phyloP scores from a whole-genome alignment of 441 rosid species.

The Gossypium trilobum region DNA sequence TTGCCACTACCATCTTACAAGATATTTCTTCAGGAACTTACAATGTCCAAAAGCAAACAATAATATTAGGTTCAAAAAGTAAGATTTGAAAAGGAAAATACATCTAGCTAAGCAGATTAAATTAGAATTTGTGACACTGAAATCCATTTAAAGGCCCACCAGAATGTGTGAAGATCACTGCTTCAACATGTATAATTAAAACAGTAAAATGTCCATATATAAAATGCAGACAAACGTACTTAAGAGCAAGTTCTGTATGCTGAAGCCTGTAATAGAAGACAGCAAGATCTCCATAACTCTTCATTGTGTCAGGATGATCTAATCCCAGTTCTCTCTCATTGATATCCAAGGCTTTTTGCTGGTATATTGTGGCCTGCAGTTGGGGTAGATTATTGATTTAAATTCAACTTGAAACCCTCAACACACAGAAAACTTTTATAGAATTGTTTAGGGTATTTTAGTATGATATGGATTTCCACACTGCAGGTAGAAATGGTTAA shows the following conservation, averaged over 20 bases:
- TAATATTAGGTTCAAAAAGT: slow-evolving; percentile 1
- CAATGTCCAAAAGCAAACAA: neutral
- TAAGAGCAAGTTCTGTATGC: slow-evolving; percentile 69
- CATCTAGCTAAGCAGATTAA: neutral
- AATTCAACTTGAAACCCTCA: slow-evolving; percentile 11
- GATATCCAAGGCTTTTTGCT: slow-evolving; percentile 71
- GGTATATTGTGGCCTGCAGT: slow-evolving; percentile 62
- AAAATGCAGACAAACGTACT: slow-evolving; percentile 31
- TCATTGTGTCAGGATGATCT: slow-evolving; percentile 76
- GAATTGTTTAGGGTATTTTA: slow-evolving; percentile 4
- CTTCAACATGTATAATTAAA: neutral
- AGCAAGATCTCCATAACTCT: slow-evolving; percentile 79
- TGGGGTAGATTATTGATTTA: slow-evolving; percentile 15
- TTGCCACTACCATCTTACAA: neutral
- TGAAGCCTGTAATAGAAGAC: slow-evolving; percentile 75
- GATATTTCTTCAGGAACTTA: neutral
- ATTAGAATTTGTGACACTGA: neutral
- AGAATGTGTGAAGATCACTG: neutral
- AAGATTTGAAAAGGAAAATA: neutral
- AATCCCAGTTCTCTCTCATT: slow-evolving; percentile 73
- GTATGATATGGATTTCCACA: neutral
- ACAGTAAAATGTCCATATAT: neutral
- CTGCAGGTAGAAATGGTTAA: slow-evolving; percentile 1
- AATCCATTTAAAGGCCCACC: neutral
- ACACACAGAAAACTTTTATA: neutral